phyloP scores from a whole-genome alignment of 495 filamentous ascomycete species.

The Hyaloscypha finlandica region DNA sequence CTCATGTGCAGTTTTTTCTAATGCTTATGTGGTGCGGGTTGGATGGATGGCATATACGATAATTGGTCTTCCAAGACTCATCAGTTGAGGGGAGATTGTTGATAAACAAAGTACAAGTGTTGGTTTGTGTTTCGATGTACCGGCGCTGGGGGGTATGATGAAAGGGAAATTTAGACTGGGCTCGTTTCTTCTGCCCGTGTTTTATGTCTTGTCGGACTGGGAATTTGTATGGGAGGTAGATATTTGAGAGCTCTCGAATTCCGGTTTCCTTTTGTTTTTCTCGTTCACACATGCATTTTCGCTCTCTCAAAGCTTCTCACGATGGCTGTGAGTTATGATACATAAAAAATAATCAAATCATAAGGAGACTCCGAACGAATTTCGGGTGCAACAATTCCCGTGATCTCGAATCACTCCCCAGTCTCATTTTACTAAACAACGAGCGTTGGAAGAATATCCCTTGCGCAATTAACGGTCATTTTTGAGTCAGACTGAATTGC shows the following conservation, averaged over 20 bases:
- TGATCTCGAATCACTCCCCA: too few species aligned
- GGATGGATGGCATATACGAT: constrained; percentile 6
- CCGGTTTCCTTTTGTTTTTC: background rate
- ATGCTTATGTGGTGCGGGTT: background rate
- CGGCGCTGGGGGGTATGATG: constrained; percentile 12
- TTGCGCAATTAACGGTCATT: too few species aligned
- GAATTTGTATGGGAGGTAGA: constrained; percentile 4
- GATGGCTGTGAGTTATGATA: constrained; percentile 14
- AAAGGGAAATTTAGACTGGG: constrained; percentile 18
- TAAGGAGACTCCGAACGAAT: background rate
- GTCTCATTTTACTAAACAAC: too few species aligned
- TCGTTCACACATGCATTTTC: constrained; percentile 7
- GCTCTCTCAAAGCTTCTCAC: background rate
- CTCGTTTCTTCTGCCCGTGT: background rate
- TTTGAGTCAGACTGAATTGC: too few species aligned
- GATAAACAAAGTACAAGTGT: constrained; percentile 1
- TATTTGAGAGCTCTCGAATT: background rate
- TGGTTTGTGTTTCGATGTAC: constrained; percentile 3
- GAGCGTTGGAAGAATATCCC: too few species aligned
- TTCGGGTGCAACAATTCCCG: too few species aligned
- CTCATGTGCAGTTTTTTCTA: background rate
- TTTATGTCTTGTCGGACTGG: background rate
- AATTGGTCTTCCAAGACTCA: background rate
- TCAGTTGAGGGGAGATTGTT: constrained; percentile 1
- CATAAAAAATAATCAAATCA: constrained; percentile 5